Conservation (phyloP, 1,284 basidiomycete genomes). For the Microbotryomycetes sp. region DNA sequence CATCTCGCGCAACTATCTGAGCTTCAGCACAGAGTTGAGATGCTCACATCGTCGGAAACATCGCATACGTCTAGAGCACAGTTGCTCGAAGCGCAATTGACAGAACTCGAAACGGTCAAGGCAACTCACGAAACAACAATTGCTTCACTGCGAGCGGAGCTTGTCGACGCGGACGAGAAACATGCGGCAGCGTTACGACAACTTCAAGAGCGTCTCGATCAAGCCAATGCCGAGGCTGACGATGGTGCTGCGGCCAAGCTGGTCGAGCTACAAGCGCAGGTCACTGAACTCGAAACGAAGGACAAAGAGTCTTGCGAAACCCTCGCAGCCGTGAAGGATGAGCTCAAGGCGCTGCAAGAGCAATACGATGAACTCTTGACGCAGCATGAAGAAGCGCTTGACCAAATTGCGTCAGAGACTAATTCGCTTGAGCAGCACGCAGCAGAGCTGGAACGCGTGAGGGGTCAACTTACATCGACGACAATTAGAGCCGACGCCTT, state of each 20-base stretch:
- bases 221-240: neutral
- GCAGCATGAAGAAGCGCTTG: conserved; percentile 1
- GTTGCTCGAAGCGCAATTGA: neutral
- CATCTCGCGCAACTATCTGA: neutral
- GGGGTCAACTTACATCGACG: neutral
- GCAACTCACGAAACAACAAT: conserved; percentile 8
- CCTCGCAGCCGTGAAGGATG: neutral
- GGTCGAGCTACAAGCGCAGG: neutral
- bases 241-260: neutral
- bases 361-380: neutral
- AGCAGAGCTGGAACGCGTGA: neutral
- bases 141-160: neutral
- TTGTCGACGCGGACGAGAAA: neutral
- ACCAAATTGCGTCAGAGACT: neutral
- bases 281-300: neutral
- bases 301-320: neutral
- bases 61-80: conserved; percentile 8
- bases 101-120: conserved; percentile 12
- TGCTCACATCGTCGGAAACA: conserved; percentile 3
- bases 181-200: neutral
- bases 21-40: conserved; percentile 10
- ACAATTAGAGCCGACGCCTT: neutral
- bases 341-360: neutral
- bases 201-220: neutral
- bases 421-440: neutral